These are phyloP conservation scores for Tuctoria greenei DNA, from an alignment of 176 grass and related monocot genomes.

Conservation along the genomic window DNA sequence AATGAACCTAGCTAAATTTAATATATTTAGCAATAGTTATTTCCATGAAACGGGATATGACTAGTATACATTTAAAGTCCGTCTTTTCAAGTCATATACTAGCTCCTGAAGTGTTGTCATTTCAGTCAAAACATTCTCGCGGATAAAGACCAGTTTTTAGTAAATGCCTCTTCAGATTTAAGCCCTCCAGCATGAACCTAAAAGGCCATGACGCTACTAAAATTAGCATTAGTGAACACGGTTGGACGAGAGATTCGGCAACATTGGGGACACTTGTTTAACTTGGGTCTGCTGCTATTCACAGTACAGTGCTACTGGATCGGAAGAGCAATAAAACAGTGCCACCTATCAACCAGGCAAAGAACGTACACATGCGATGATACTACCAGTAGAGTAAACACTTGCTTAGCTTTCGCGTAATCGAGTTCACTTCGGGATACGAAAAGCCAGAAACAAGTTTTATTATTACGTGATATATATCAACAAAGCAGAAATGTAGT, in stretches of 20 bases:
- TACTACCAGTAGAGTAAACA: neutral
- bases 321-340: neutral
- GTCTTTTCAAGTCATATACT: neutral
- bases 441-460: no score
- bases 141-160: neutral
- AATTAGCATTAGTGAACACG: neutral
- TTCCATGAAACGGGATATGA: neutral
- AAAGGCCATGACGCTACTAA: neutral
- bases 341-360: neutral
- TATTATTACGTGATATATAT: no score
- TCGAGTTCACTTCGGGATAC: neutral
- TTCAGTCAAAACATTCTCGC: neutral
- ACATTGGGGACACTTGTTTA: neutral
- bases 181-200: neutral
- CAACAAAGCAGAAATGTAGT: no score
- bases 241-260: neutral
- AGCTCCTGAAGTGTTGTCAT: neutral
- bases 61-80: neutral
- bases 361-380: no score
- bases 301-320: neutral
- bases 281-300: neutral
- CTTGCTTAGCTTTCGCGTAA: neutral
- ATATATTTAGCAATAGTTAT: neutral
- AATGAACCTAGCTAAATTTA: neutral
- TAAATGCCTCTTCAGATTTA: neutral